phyloP scores from a whole-genome alignment of 805 yeast genomes.

The Kregervanrija fluxuum region DNA sequence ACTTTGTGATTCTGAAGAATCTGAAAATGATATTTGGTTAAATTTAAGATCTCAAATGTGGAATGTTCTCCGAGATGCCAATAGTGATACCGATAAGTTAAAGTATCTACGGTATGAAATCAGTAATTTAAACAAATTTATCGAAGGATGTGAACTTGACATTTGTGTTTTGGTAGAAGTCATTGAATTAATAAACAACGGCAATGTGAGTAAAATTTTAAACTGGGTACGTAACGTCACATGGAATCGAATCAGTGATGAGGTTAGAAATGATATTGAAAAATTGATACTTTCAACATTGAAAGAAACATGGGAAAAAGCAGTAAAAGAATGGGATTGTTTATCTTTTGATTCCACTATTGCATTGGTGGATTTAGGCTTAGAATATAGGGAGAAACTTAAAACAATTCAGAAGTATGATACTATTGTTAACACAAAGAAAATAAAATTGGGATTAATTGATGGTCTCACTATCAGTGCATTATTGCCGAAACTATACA shows the following conservation, averaged over 20 bases:
- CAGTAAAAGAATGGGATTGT: constrained; percentile 29
- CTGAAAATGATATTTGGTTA: constrained; percentile 3
- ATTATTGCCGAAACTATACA: background rate
- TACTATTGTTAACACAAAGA: no score
- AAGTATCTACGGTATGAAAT: constrained; percentile 12
- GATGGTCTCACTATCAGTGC: no score
- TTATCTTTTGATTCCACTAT: constrained; percentile 19
- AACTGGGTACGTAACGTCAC: background rate
- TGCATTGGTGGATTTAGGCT: constrained; percentile 18
- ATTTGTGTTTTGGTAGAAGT: constrained; percentile 4
- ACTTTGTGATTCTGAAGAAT: constrained; percentile 19
- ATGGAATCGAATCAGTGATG: background rate
- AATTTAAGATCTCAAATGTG: constrained; percentile 16
- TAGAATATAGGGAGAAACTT: no score
- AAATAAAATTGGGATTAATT: no score
- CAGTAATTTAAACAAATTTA: constrained; percentile 5
- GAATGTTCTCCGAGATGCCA: constrained; percentile 8
- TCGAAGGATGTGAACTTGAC: constrained; percentile 1
- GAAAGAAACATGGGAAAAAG: constrained; percentile 12
- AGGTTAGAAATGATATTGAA: constrained; percentile 4
- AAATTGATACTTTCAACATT: constrained; percentile 16
- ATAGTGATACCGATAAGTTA: constrained; percentile 7
- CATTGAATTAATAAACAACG: constrained; percentile 1
- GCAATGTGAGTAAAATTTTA: background rate
- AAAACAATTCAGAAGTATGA: no score